Conservation (phyloP, 805 yeast genomes). For the Jamesozyma gamospora region DNA sequence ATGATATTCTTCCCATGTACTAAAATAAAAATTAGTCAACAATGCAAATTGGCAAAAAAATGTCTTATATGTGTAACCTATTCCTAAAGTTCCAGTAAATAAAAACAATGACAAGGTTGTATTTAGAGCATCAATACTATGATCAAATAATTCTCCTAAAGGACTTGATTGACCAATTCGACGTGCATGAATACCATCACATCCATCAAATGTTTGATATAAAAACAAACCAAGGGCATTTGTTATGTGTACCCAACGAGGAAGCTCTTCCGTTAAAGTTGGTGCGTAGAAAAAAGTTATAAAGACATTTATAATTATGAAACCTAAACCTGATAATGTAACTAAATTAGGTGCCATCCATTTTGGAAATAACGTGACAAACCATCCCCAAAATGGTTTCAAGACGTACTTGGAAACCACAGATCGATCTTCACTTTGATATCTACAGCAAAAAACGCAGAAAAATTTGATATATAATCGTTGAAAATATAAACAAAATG, state of each 20-base stretch:
- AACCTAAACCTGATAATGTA: conserved; percentile 71
- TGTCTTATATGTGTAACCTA: conserved; percentile 58
- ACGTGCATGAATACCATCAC: conserved; percentile 93
- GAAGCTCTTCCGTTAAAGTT: conserved; percentile 44
- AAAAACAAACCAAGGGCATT: conserved; percentile 77
- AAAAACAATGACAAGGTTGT: conserved; percentile 72
- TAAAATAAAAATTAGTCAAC: conserved; percentile 70
- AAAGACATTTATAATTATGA: conserved; percentile 52
- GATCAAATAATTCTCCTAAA: conserved; percentile 88
- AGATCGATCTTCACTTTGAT: conserved; percentile 75
- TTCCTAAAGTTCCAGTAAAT: conserved; percentile 64
- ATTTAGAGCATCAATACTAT: conserved; percentile 65
- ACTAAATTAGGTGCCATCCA: conserved; percentile 91
- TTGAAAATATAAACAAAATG: not conserved
- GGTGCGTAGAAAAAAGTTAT: conserved; percentile 71
- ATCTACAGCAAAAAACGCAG: conserved; percentile 31
- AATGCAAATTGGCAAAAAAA: conserved; percentile 62
- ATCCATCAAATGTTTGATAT: conserved; percentile 93
- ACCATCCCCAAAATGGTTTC: conserved; percentile 71
- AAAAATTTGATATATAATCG: no score
- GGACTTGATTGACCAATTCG: conserved; percentile 94
- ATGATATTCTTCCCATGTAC: conserved; percentile 95
- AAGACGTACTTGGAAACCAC: conserved; percentile 61
- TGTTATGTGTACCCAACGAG: conserved; percentile 66
- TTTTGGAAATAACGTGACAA: conserved; percentile 65